phyloP scores from a whole-genome alignment of 73 alveolate genomes.

The Paramecium bursaria region DNA sequence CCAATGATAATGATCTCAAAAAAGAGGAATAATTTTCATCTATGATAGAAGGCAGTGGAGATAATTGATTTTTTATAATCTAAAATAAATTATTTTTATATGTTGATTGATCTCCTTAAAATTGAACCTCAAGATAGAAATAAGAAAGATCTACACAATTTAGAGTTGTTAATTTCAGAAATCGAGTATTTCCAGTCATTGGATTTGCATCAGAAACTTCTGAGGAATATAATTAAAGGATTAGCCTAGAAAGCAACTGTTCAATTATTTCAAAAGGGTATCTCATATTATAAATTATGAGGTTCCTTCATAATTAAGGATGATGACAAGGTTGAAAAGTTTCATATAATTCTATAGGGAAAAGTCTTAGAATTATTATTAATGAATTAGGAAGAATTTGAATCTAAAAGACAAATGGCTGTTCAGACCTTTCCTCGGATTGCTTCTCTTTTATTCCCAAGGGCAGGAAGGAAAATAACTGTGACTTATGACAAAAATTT shows the following conservation, averaged over 20 bases:
- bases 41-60: neutral
- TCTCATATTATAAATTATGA: neutral
- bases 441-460: neutral
- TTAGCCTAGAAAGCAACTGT: neutral
- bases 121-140: neutral
- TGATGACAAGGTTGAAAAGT: neutral
- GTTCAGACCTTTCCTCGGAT: neutral
- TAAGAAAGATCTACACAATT: neutral
- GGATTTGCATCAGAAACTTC: too few species aligned
- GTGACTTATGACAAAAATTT: neutral
- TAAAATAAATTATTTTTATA: too few species aligned
- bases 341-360: neutral
- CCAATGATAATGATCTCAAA: neutral
- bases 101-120: neutral
- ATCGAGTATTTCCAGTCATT: neutral
- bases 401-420: too few species aligned
- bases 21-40: neutral
- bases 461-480: neutral
- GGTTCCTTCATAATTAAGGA: neutral
- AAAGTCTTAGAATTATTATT: neutral
- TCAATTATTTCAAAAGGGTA: neutral
- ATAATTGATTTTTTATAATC: too few species aligned
- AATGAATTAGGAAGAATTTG: neutral
- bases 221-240: neutral
- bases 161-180: neutral